phyloP scores from a whole-genome alignment of 78 protist genomes.

The Dictyostelium brefeldianum region DNA sequence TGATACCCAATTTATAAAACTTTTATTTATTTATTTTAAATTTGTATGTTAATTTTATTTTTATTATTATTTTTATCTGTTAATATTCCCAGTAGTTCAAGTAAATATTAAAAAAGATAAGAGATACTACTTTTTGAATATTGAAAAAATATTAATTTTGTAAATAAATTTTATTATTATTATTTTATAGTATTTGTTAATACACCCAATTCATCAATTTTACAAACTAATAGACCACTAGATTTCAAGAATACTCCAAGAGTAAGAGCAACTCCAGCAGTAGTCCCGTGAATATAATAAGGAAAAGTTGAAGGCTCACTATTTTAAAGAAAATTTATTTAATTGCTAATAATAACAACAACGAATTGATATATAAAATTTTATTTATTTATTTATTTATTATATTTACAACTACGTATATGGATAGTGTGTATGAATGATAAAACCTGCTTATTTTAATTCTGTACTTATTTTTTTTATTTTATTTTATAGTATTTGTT shows the following conservation, averaged over 20 bases:
- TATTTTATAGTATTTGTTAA: no score
- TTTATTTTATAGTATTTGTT: conserved; percentile 48
- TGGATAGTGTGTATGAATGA: neutral
- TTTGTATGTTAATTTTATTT: no score
- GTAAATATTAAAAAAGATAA: conserved; percentile 38
- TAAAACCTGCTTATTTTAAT: neutral
- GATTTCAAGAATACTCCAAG: conserved; percentile 13
- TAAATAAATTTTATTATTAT: no score
- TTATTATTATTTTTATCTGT: no score
- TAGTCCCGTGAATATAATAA: no score
- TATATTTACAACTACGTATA: neutral
- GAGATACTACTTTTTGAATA: conserved; percentile 57
- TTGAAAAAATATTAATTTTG: no score
- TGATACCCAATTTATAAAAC: no score
- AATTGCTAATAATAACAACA: neutral
- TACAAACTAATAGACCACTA: neutral
- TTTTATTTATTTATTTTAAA: no score
- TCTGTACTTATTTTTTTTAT: neutral
- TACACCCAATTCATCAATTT: neutral
- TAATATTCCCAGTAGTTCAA: conserved; percentile 76
- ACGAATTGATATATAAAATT: neutral
- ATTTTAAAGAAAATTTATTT: conserved; percentile 24
- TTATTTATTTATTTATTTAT: no score
- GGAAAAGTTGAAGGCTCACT: conserved; percentile 33
- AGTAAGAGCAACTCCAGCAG: no score